Percentiles rank a stretch among this genome's conserved stretches.
phyloP scores from a whole-genome alignment of 805 yeast genomes.

The Kazachstania bromeliacearum region DNA sequence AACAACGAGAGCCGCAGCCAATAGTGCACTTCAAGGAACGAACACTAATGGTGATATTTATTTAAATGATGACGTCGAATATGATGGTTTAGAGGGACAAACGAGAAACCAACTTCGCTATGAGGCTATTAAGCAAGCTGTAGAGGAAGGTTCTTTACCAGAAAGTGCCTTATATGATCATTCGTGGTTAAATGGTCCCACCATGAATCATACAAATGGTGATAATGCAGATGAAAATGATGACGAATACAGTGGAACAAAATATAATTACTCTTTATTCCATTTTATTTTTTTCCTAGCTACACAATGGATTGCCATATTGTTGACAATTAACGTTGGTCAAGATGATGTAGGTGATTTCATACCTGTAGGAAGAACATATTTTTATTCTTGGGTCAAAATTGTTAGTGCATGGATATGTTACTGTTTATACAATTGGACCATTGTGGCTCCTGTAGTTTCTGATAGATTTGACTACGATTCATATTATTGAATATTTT shows the following conservation, averaged over 20 bases:
- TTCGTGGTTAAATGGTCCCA: constrained; percentile 36
- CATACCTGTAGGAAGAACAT: constrained; percentile 94
- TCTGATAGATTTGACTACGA: constrained; percentile 70
- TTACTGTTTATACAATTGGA: constrained; percentile 79
- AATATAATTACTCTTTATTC: constrained; percentile 79
- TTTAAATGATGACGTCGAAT: constrained; percentile 23
- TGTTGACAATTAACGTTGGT: constrained; percentile 84
- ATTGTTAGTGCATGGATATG: constrained; percentile 90
- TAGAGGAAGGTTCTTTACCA: constrained; percentile 91
- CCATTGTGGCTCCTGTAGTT: constrained; percentile 79
- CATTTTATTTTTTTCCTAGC: constrained; percentile 90
- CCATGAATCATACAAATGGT: constrained; percentile 1
- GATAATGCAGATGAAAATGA: constrained; percentile 28
- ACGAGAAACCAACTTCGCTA: constrained; percentile 64
- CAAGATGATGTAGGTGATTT: constrained; percentile 79
- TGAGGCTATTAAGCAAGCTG: constrained; percentile 87
- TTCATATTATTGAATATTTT: constrained; percentile 11
- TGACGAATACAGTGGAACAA: constrained; percentile 59
- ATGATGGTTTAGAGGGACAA: constrained; percentile 36
- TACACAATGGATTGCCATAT: constrained; percentile 92
- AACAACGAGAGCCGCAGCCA: constrained; percentile 92
- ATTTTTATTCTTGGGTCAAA: constrained; percentile 91
- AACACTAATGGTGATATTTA: constrained; percentile 30
- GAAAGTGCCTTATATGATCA: constrained; percentile 79
- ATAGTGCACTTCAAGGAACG: constrained; percentile 49